These are phyloP conservation scores for Diplodia intermedia DNA, from an alignment of 2,329 filamentous ascomycete genomes.

Conservation along the genomic window DNA sequence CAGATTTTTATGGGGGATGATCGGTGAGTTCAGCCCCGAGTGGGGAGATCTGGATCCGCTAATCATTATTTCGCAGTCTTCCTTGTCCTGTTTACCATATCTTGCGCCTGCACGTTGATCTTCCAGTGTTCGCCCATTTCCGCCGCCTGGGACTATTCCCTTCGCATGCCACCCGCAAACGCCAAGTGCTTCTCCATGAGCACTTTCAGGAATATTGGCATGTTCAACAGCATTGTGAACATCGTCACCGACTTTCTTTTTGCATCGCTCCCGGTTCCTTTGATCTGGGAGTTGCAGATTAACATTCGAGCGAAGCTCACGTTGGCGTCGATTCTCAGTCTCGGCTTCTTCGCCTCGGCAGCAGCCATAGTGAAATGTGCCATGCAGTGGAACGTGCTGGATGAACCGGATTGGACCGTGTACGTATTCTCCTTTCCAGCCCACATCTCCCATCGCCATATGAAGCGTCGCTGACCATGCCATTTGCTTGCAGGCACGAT, in stretches of 20 bases:
- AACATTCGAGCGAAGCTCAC: slow-evolving; percentile 56
- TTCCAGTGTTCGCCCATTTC: slow-evolving; percentile 56
- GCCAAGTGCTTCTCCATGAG: slow-evolving; percentile 54
- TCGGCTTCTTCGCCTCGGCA: slow-evolving; percentile 51
- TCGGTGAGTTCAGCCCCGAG: slow-evolving; percentile 46
- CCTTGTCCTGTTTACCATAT: slow-evolving; percentile 51
- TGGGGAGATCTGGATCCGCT: background rate
- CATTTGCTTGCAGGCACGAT: slow-evolving; percentile 37
- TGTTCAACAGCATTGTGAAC: slow-evolving; percentile 58
- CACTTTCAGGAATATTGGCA: slow-evolving; percentile 53
- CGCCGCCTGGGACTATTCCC: slow-evolving; percentile 53
- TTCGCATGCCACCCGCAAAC: slow-evolving; percentile 41
- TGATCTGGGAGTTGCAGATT: slow-evolving; percentile 54
- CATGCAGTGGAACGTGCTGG: slow-evolving; percentile 47
- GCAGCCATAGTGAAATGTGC: slow-evolving; percentile 54
- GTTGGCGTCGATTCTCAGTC: slow-evolving; percentile 51
- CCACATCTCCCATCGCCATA: slow-evolving; percentile 5
- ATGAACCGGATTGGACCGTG: slow-evolving; percentile 47
- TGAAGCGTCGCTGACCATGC: slow-evolving; percentile 28
- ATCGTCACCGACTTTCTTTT: slow-evolving; percentile 58
- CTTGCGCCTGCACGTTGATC: slow-evolving; percentile 55
- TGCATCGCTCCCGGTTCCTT: slow-evolving; percentile 54
- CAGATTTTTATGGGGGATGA: slow-evolving; percentile 51
- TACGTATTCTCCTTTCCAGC: slow-evolving; percentile 12
- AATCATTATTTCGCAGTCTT: slow-evolving; percentile 44